A percentile compares a stretch with the other conserved stretches of the same genome.
phyloP scores from a whole-genome alignment of 2,329 filamentous ascomycete species.

The Trichophaea hybrida region DNA sequence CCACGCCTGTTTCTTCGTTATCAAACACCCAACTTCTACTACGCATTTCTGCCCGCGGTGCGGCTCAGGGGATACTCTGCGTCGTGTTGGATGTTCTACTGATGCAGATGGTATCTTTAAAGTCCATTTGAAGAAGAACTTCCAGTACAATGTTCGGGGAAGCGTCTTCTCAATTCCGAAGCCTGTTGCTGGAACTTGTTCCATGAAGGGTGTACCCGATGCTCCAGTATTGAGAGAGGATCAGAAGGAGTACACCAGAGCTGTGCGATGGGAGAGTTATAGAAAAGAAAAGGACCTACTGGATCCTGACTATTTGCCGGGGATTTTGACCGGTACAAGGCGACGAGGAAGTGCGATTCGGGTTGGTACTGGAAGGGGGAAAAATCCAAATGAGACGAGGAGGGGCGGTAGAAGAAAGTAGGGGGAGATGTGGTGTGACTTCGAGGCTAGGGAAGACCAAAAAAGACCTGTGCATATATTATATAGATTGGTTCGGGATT shows the following conservation, averaged over 20 bases:
- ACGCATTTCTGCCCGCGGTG: constrained; percentile 81
- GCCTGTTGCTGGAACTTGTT: constrained; percentile 65
- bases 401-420: constrained; percentile 29
- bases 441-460: too few relatives aligned
- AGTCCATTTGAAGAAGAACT: constrained; percentile 82
- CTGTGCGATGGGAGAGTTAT: constrained; percentile 48
- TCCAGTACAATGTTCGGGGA: constrained; percentile 88
- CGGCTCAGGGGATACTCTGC: constrained; percentile 65
- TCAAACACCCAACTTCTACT: constrained; percentile 36
- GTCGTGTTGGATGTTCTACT: constrained; percentile 72
- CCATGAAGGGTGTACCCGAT: constrained; percentile 76
- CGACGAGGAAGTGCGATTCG: constrained; percentile 45
- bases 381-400: constrained; percentile 66
- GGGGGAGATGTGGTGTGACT: too few relatives aligned
- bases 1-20: constrained; percentile 80
- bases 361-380: constrained; percentile 61
- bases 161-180: constrained; percentile 90
- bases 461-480: too few relatives aligned
- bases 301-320: constrained; percentile 86
- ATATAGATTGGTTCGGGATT: too few relatives aligned
- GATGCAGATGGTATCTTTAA: constrained; percentile 66
- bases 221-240: constrained; percentile 80
- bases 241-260: constrained; percentile 76
- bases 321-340: constrained; percentile 68
- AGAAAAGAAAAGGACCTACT: constrained; percentile 60